Conservation (phyloP, 2,329 filamentous ascomycete species). For the Aureobasidium musti region DNA sequence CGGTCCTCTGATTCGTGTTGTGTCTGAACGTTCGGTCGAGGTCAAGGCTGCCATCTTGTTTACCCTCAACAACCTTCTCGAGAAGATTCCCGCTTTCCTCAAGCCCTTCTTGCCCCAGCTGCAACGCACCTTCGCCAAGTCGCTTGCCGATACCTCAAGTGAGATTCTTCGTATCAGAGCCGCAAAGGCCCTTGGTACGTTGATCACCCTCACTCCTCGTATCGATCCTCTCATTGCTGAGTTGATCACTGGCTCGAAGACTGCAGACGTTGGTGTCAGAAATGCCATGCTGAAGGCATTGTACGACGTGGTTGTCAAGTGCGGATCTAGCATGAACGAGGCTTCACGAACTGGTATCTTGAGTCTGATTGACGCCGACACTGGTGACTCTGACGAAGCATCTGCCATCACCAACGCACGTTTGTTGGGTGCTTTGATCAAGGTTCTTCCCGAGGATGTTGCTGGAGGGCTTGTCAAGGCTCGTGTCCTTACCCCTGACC, state of each 20-base stretch:
- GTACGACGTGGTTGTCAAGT: constrained; percentile 95
- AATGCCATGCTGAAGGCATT: constrained; percentile 96
- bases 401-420: constrained; percentile 91
- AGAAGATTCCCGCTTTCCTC: constrained; percentile 93
- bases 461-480: constrained; percentile 65
- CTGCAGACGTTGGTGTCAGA: constrained; percentile 79
- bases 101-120: constrained; percentile 97
- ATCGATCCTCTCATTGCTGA: constrained; percentile 93
- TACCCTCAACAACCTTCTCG: constrained; percentile 89
- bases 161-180: constrained; percentile 84
- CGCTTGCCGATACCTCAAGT: constrained; percentile 88
- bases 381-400: constrained; percentile 66
- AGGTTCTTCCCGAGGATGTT: constrained; percentile 74
- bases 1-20: constrained; percentile 93
- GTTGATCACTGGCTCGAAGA: constrained; percentile 93
- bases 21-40: constrained; percentile 93
- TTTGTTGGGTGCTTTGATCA: constrained; percentile 84
- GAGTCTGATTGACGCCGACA: constrained; percentile 81
- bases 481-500: constrained; percentile 75
- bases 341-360: constrained; percentile 82
- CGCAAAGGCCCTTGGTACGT: constrained; percentile 87
- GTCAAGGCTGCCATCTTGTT: constrained; percentile 94
- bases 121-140: constrained; percentile 95
- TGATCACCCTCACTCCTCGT: constrained; percentile 93
- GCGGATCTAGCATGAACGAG: constrained; percentile 92